Conservation (phyloP, 768 basidiomycete species). For the Tulasnella sp. region DNA sequence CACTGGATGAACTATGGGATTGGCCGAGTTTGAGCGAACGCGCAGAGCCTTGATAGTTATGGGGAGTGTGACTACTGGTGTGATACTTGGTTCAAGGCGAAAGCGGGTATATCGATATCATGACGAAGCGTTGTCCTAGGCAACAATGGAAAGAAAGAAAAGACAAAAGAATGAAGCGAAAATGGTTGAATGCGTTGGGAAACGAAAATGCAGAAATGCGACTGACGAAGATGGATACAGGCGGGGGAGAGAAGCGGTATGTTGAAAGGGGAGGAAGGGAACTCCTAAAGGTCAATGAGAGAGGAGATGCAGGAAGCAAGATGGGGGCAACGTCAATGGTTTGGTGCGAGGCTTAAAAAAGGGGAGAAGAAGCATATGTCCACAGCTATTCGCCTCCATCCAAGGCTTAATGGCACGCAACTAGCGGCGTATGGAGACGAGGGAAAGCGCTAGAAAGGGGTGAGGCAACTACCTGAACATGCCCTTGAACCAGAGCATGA, state of each 20-base stretch:
- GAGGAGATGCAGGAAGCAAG: background rate
- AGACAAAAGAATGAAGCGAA: too few relatives aligned
- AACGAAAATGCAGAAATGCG: too few relatives aligned
- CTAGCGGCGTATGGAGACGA: background rate
- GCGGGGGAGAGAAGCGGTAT: too few relatives aligned
- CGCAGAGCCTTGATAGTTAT: background rate
- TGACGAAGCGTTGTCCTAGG: too few relatives aligned
- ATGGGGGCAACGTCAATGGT: background rate
- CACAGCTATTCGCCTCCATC: background rate
- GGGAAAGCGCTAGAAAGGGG: background rate
- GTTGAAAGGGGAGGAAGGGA: too few relatives aligned
- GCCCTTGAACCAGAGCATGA: constrained; percentile 26
- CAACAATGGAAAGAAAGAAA: too few relatives aligned
- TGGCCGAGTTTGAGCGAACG: background rate
- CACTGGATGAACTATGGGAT: constrained; percentile 1
- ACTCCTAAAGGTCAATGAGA: background rate
- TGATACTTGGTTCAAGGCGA: background rate
- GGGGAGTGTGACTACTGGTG: background rate
- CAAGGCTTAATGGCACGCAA: background rate
- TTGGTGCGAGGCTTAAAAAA: background rate
- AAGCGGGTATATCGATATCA: background rate
- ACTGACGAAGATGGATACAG: too few relatives aligned
- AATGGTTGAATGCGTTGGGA: too few relatives aligned
- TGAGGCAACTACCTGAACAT: constrained; percentile 13
- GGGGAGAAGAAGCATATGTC: background rate